Evolutionary conservation across 768 basidiomycete species (phyloP).

Genomic region (Suillus brevipes): DNA sequence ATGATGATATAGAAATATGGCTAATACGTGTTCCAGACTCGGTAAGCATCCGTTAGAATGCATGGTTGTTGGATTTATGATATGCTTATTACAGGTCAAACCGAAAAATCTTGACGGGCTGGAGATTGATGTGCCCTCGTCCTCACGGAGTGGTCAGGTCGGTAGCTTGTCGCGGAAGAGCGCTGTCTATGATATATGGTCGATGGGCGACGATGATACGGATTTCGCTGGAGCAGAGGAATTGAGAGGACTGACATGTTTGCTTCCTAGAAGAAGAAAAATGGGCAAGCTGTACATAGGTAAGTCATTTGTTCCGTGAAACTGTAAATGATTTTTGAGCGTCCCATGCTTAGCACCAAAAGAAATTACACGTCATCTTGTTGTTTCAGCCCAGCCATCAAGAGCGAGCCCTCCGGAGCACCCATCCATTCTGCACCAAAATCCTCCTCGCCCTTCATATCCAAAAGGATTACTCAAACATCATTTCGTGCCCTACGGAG

Average conservation of each 20-base stretch:
- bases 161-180: constrained; percentile 56
- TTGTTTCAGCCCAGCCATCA: constrained; percentile 53
- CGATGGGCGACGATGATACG: constrained; percentile 44
- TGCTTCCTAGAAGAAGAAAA: constrained; percentile 65
- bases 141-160: constrained; percentile 41
- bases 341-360: constrained; percentile 50
- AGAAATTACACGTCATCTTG: constrained; percentile 55
- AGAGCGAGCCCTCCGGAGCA: constrained; percentile 21
- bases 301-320: constrained; percentile 25
- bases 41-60: constrained; percentile 41
- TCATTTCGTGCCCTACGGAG: constrained; percentile 60
- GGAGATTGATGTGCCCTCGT: constrained; percentile 45
- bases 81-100: constrained; percentile 50
- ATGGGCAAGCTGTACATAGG: constrained; percentile 60
- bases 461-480: constrained; percentile 64
- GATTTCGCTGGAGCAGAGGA: constrained; percentile 58
- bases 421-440: constrained; percentile 36
- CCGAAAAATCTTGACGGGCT: constrained; percentile 59
- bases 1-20: constrained; percentile 66
- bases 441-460: constrained; percentile 57
- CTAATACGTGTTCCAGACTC: constrained; percentile 67
- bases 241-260: constrained; percentile 55
- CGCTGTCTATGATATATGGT: constrained; percentile 65
- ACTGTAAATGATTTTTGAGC: background rate
- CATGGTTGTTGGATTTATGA: background rate